A percentile compares a stretch with the other conserved stretches of the same genome.
Conservation (phyloP, 768 basidiomycete species). For the Tricholoma bakamatsutake region DNA sequence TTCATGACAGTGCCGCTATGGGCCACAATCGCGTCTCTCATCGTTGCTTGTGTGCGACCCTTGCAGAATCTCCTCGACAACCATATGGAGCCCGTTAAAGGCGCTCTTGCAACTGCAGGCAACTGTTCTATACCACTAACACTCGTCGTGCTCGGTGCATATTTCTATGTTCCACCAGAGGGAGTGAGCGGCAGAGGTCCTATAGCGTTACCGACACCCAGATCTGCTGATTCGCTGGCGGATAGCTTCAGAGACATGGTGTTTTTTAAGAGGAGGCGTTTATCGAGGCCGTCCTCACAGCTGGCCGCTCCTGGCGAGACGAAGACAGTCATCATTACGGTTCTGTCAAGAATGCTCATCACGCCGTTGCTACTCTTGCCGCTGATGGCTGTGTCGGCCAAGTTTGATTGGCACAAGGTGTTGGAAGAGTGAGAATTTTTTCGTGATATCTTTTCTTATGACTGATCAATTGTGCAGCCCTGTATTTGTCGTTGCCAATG, state of each 20-base stretch:
- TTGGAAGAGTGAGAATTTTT: constrained; percentile 62
- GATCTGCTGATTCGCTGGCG: constrained; percentile 29
- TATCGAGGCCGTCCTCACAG: constrained; percentile 7
- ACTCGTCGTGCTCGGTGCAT: constrained; percentile 87
- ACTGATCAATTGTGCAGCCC: constrained; percentile 42
- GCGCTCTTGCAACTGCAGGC: constrained; percentile 62
- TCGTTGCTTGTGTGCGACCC: constrained; percentile 73
- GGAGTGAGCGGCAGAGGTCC: background rate
- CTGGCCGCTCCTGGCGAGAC: constrained; percentile 58
- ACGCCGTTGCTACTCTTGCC: constrained; percentile 78
- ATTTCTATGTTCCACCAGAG: constrained; percentile 58
- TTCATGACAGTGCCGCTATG: constrained; percentile 91
- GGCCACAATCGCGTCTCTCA: constrained; percentile 66
- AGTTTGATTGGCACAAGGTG: constrained; percentile 50
- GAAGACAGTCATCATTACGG: constrained; percentile 75
- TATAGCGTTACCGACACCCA: constrained; percentile 4
- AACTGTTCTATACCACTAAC: constrained; percentile 85
- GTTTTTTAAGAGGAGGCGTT: constrained; percentile 19
- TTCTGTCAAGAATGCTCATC: constrained; percentile 83
- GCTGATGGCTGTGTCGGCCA: constrained; percentile 58
- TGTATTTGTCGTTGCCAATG: constrained; percentile 80
- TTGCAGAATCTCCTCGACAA: constrained; percentile 66
- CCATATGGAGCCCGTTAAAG: constrained; percentile 60
- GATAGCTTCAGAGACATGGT: constrained; percentile 40
- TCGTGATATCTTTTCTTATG: background rate